These are phyloP conservation scores for Vicia faba DNA, from an alignment of 306 rosid genomes.

Conservation along the genomic window DNA sequence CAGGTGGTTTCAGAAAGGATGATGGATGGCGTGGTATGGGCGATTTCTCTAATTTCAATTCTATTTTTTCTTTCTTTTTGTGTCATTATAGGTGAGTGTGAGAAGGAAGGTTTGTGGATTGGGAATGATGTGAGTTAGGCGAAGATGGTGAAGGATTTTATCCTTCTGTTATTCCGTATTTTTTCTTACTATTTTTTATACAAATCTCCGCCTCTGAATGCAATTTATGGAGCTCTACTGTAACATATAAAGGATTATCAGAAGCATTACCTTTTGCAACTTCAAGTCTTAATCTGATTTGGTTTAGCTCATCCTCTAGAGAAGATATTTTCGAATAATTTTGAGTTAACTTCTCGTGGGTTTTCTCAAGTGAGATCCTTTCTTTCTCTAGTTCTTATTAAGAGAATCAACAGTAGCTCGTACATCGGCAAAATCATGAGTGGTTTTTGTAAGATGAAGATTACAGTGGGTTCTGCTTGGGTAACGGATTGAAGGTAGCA, in stretches of 20 bases:
- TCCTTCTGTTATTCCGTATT: too few relatives aligned
- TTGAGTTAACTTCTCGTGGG: slow-evolving; percentile 62
- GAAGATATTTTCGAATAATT: slow-evolving; percentile 61
- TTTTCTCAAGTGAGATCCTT: slow-evolving; percentile 70
- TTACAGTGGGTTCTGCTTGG: too few relatives aligned
- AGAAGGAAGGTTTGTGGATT: too few relatives aligned
- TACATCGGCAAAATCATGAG: slow-evolving; percentile 69
- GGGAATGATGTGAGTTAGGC: too few relatives aligned
- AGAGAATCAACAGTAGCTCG: slow-evolving; percentile 62
- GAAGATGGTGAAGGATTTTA: too few relatives aligned
- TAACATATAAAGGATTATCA: slow-evolving; percentile 52
- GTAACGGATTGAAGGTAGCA: too few relatives aligned
- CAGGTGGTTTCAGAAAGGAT: too few relatives aligned
- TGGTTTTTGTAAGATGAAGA: slow-evolving; percentile 71
- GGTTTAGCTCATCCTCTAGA: slow-evolving; percentile 79
- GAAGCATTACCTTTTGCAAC: slow-evolving; percentile 54
- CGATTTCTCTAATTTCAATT: too few relatives aligned
- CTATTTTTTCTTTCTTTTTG: too few relatives aligned
- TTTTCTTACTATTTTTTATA: too few relatives aligned
- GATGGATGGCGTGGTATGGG: too few relatives aligned
- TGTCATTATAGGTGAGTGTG: too few relatives aligned
- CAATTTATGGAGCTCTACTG: slow-evolving; percentile 66
- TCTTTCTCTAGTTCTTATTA: slow-evolving; percentile 75
- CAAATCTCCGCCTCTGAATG: slow-evolving; percentile 68
- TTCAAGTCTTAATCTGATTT: slow-evolving; percentile 61